Evolutionary conservation across 805 yeast genomes (phyloP), one percentile per base, ranked within the genome.

Genomic region (Tetrapisispora taiwanensis): DNA sequence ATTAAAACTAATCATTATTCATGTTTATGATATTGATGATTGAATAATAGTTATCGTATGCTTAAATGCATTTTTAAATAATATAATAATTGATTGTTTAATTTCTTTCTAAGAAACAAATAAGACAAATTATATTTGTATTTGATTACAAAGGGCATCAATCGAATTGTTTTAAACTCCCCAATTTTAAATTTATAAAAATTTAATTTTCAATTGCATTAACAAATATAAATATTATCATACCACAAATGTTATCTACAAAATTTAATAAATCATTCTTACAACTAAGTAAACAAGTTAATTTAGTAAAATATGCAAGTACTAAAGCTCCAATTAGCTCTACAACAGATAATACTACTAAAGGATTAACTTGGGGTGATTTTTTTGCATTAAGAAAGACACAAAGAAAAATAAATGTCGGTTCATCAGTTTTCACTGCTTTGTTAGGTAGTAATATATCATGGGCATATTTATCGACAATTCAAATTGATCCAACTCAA

Each of bases 401-500:
- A 52, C 85, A 85, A 60, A 79, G 92, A 51, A 66, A 76, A 40
- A 68, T 84, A 50, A 85, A 88, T 57, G 62, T 78, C 12, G 76
- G 71, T 1, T 73, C 89, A 1, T 84, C 95, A 1, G 69, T 76
- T 3, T 59, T 79, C 43, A 78, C 95, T 3, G 83, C 89, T 0
- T 43, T 84, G 9, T 54, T 73, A 7, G 87, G 94, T 1, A 76
- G 85, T 19, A 68, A 72, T 13, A 57, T 73, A 5, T 81, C 97
- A 1, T 84, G 89, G 78, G 76, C 76, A 1, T 81, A 79, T 59
- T 70, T 89, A 42, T 80, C 95, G 26, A 82, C 84, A 53, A 69
- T 84, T 52, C 92, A 86, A 59, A 78, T 92, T 48, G 97, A 90
- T 61, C 84, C 90, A 31, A 87, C 95, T 36, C 85, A 86, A 60